phyloP scores from a whole-genome alignment of 2,329 filamentous ascomycete genomes.

The Ophiostoma novo-ulmi region DNA sequence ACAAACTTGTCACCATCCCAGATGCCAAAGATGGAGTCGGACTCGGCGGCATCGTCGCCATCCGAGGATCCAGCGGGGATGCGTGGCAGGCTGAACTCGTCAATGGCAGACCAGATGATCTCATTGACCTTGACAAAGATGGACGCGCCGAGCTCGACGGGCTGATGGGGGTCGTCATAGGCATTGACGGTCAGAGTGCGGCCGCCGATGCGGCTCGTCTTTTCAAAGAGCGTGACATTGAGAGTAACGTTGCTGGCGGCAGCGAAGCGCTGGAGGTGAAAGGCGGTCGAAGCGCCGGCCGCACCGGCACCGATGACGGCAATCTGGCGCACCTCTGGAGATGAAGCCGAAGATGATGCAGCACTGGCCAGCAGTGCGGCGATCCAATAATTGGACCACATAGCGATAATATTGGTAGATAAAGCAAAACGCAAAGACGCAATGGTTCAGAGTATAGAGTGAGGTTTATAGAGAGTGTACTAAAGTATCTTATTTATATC shows the following conservation, averaged over 20 bases:
- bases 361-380: conserved; percentile 8
- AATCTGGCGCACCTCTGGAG: neutral
- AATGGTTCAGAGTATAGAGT: neutral
- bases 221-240: conserved; percentile 86
- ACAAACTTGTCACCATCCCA: conserved; percentile 80
- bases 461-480: neutral
- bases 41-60: conserved; percentile 37
- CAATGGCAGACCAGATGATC: conserved; percentile 70
- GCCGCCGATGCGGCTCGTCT: conserved; percentile 70
- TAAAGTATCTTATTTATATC: too few relatives aligned
- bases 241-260: conserved; percentile 53
- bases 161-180: conserved; percentile 60
- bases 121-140: conserved; percentile 85
- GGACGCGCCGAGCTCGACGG: conserved; percentile 81
- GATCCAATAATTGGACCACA: neutral
- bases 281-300: conserved; percentile 80
- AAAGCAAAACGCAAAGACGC: neutral
- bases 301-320: conserved; percentile 67
- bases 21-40: conserved; percentile 58
- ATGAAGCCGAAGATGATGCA: neutral
- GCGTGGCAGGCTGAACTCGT: conserved; percentile 63
- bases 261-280: conserved; percentile 70
- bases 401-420: neutral
- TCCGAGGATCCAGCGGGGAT: conserved; percentile 33
- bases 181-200: conserved; percentile 79